Conservation (phyloP, 805 yeast species). For the Dipodascopsis tothii region DNA sequence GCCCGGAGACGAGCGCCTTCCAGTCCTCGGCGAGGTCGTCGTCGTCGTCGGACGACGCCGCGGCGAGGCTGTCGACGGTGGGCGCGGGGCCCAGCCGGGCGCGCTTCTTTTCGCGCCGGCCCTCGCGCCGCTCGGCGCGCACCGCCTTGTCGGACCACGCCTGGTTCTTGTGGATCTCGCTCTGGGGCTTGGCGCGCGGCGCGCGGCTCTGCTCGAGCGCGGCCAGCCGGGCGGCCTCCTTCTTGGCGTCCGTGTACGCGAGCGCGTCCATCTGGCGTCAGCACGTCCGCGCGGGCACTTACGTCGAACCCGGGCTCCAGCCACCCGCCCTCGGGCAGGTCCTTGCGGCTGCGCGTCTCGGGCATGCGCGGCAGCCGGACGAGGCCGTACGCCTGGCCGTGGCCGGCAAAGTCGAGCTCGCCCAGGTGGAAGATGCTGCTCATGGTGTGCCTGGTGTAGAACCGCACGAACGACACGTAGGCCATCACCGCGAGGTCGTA, state of each 20-base stretch:
- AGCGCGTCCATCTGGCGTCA: constrained; percentile 46
- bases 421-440: constrained; percentile 75
- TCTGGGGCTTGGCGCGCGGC: constrained; percentile 15
- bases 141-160: constrained; percentile 76
- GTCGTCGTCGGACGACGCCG: constrained; percentile 36
- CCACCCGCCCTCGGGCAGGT: constrained; percentile 70
- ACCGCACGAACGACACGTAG: constrained; percentile 73
- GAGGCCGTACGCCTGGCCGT: constrained; percentile 73
- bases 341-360: constrained; percentile 44
- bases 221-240: constrained; percentile 55
- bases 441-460: constrained; percentile 83
- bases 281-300: neutral
- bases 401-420: constrained; percentile 59
- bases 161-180: constrained; percentile 37
- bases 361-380: constrained; percentile 91
- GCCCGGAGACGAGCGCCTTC: constrained; percentile 70
- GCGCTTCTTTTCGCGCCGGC: constrained; percentile 61
- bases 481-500: constrained; percentile 61
- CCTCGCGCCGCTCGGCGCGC: constrained; percentile 52
- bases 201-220: constrained; percentile 44
- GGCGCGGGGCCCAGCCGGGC: constrained; percentile 44
- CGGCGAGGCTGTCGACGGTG: constrained; percentile 38
- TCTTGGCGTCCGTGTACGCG: constrained; percentile 53
- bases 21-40: constrained; percentile 54
- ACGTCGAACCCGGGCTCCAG: constrained; percentile 49